phyloP scores from a whole-genome alignment of 306 rosid species.

The Glycine tomentella region DNA sequence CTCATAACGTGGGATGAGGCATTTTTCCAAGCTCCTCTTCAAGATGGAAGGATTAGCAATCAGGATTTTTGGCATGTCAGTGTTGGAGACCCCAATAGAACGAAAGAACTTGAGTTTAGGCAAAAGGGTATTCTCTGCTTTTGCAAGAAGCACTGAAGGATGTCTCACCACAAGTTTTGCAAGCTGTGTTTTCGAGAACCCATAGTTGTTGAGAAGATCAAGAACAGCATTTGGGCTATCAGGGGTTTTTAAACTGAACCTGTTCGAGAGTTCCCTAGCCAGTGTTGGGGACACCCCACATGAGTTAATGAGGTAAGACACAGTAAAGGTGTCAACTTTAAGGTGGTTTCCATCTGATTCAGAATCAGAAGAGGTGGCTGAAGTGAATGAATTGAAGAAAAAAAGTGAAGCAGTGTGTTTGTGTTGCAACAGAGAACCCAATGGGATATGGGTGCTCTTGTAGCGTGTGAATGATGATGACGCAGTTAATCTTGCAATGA shows the following conservation, averaged over 20 bases:
- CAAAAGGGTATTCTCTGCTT: slow-evolving; percentile 43
- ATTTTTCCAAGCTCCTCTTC: background rate
- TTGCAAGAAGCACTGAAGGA: background rate
- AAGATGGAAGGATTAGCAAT: background rate
- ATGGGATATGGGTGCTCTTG: background rate
- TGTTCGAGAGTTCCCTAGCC: background rate
- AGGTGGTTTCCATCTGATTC: background rate
- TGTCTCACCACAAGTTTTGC: slow-evolving; percentile 1
- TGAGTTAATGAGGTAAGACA: slow-evolving; percentile 15
- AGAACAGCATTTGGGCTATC: slow-evolving; percentile 25
- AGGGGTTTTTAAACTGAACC: slow-evolving; percentile 6
- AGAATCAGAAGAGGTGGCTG: background rate
- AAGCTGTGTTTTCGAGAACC: background rate
- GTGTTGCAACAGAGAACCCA: slow-evolving; percentile 8
- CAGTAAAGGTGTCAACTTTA: slow-evolving; percentile 8
- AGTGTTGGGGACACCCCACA: slow-evolving; percentile 4
- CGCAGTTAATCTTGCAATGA: background rate
- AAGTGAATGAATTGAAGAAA: slow-evolving; percentile 15
- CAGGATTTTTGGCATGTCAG: background rate
- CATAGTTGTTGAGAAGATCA: slow-evolving; percentile 12
- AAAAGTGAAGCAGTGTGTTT: background rate
- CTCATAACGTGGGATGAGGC: slow-evolving; percentile 4
- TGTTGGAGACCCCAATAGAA: slow-evolving; percentile 8
- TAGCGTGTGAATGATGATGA: background rate
- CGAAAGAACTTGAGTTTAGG: slow-evolving; percentile 46